phyloP scores from a whole-genome alignment of 2,329 filamentous ascomycete species.

The Rosellinia necatrix region DNA sequence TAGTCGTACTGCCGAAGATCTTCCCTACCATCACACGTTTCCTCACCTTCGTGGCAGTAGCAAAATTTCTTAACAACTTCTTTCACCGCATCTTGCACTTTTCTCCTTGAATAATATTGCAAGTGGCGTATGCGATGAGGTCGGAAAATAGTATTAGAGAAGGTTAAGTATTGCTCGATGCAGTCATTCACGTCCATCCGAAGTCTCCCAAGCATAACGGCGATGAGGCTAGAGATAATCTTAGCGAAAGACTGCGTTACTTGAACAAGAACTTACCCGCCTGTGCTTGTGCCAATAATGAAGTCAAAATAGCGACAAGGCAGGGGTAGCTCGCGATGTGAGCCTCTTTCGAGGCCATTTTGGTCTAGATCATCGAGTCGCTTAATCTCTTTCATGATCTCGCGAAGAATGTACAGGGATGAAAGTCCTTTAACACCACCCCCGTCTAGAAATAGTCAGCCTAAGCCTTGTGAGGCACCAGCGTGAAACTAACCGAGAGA shows the following conservation, averaged over 20 bases:
- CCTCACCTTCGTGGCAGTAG: neutral
- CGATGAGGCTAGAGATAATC: neutral
- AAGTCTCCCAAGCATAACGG: neutral
- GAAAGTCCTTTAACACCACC: neutral
- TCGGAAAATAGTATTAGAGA: neutral
- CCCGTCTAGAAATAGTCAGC: neutral
- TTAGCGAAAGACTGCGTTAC: neutral
- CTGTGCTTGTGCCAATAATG: neutral
- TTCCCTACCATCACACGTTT: neutral
- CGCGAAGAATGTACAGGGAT: neutral
- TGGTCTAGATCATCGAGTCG: neutral
- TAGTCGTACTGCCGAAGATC: neutral
- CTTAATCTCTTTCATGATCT: neutral
- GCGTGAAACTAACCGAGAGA: neutral
- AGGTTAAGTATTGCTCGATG: neutral
- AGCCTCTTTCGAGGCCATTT: neutral
- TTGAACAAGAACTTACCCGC: constrained; percentile 32
- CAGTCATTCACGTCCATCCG: neutral
- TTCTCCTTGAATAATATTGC: neutral
- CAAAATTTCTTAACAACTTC: neutral
- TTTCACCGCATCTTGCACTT: neutral
- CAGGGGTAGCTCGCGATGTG: neutral
- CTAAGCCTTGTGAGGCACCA: neutral
- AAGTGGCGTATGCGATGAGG: neutral
- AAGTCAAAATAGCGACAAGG: constrained; percentile 3